These are phyloP conservation scores for Scedosporium aurantiacum DNA, from an alignment of 2,329 filamentous ascomycete species.

Conservation along the genomic window DNA sequence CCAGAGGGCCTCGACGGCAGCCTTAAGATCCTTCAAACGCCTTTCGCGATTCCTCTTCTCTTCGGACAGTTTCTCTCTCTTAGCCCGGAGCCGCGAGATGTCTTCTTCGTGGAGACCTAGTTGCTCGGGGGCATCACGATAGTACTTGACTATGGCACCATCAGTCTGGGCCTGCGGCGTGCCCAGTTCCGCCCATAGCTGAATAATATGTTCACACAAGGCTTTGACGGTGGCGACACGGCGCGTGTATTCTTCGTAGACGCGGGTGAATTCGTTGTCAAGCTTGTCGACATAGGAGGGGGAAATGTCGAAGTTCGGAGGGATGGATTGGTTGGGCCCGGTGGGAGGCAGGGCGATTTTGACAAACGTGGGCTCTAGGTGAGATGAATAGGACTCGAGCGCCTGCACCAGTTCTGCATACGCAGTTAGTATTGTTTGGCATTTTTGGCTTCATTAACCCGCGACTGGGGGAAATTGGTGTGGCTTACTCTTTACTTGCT, in stretches of 20 bases:
- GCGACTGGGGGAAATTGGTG: constrained; percentile 7
- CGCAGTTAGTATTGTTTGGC: constrained; percentile 7
- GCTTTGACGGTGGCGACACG: constrained; percentile 66
- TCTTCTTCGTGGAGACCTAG: constrained; percentile 87
- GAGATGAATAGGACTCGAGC: constrained; percentile 89
- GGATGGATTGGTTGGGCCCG: constrained; percentile 61
- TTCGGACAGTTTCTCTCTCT: constrained; percentile 71
- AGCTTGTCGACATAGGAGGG: constrained; percentile 76
- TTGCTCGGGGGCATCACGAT: constrained; percentile 85
- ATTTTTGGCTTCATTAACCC: not conserved
- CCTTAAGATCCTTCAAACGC: constrained; percentile 61
- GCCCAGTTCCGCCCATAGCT: constrained; percentile 90
- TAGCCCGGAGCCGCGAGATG: constrained; percentile 57
- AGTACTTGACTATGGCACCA: constrained; percentile 72
- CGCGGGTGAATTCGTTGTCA: constrained; percentile 81
- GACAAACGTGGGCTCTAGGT: constrained; percentile 83
- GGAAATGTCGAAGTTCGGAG: constrained; percentile 85
- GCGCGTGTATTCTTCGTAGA: constrained; percentile 92
- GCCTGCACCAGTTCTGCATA: constrained; percentile 75
- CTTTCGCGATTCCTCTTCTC: constrained; percentile 83
- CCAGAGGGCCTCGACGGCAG: constrained; percentile 79
- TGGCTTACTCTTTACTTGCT: constrained; percentile 80
- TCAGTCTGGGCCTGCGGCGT: constrained; percentile 92
- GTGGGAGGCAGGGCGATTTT: constrained; percentile 77
- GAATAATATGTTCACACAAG: constrained; percentile 74